phyloP scores from a whole-genome alignment of 192 early-diverging fungal species.

The Powellomyces hirtus region DNA sequence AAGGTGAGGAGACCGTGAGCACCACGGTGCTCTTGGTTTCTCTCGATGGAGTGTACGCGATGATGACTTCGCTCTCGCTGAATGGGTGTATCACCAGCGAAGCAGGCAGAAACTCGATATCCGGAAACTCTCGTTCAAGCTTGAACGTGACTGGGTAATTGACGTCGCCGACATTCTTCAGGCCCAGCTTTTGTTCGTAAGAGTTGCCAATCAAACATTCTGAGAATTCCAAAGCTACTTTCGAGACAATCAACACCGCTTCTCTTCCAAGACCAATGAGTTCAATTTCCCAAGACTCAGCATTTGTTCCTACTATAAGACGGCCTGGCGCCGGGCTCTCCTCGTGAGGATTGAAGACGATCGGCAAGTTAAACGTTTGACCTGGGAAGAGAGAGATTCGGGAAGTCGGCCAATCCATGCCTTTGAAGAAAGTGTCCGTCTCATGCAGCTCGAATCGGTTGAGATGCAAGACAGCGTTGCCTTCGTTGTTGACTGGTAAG shows the following conservation, averaged over 20 bases:
- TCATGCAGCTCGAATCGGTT: conserved; percentile 53
- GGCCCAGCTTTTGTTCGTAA: conserved; percentile 61
- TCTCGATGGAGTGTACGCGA: conserved; percentile 49
- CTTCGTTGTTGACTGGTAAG: conserved; percentile 62
- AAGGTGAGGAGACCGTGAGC: conserved; percentile 57
- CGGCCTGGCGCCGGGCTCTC: conserved; percentile 54
- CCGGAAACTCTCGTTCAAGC: conserved; percentile 52
- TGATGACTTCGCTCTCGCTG: conserved; percentile 49
- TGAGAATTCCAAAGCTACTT: conserved; percentile 53
- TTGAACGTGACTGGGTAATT: conserved; percentile 64
- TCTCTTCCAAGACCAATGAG: conserved; percentile 59
- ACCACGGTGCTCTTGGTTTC: conserved; percentile 49
- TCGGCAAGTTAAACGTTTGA: conserved; percentile 52
- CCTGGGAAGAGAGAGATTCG: conserved; percentile 55
- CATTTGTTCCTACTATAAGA: conserved; percentile 50
- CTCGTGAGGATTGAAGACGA: conserved; percentile 66
- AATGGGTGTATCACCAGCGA: conserved; percentile 58
- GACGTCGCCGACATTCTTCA: conserved; percentile 68
- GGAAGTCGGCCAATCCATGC: conserved; percentile 49
- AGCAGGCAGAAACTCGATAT: conserved; percentile 52
- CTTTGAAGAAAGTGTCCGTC: conserved; percentile 62
- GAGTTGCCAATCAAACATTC: conserved; percentile 67
- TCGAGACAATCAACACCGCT: conserved; percentile 64
- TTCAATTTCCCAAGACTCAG: conserved; percentile 61
- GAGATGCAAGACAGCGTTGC: conserved; percentile 62